phyloP scores from a whole-genome alignment of 352 stramenopile genomes.

The Aphanomyces stellatus region DNA sequence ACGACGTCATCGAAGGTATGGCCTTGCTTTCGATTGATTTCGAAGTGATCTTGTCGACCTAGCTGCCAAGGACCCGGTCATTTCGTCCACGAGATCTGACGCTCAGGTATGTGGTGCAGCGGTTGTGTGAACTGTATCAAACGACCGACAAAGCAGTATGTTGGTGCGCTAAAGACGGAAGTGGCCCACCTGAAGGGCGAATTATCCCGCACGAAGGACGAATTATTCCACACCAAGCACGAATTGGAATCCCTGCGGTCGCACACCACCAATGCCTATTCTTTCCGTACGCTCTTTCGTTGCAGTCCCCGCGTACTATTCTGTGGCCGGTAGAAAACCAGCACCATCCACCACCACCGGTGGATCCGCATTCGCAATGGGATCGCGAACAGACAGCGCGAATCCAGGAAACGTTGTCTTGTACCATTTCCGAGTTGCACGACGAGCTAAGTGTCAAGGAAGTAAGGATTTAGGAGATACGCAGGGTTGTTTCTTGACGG shows the following conservation, averaged over 20 bases:
- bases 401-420: constrained; percentile 58
- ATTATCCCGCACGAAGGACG: constrained; percentile 54
- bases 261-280: too few species aligned
- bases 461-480: too few species aligned
- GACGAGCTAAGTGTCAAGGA: constrained; percentile 67
- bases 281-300: too few species aligned
- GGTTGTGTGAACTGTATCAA: too few species aligned
- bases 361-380: constrained; percentile 32
- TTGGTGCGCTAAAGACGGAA: constrained; percentile 5
- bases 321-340: background rate
- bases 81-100: constrained; percentile 48
- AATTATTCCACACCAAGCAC: constrained; percentile 41
- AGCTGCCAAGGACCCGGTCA: constrained; percentile 28
- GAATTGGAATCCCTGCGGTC: too few species aligned
- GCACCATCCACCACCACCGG: background rate
- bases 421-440: constrained; percentile 70
- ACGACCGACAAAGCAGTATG: constrained; percentile 11
- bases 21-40: background rate
- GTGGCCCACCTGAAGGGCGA: constrained; percentile 24
- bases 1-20: constrained; percentile 44
- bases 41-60: background rate
- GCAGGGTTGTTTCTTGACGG: too few species aligned
- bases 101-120: constrained; percentile 37
- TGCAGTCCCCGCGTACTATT: background rate
- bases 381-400: constrained; percentile 63